Base-by-base conservation (phyloP, 2,329 filamentous ascomycete species). In the Penicillium fuscoglaucum region DNA sequence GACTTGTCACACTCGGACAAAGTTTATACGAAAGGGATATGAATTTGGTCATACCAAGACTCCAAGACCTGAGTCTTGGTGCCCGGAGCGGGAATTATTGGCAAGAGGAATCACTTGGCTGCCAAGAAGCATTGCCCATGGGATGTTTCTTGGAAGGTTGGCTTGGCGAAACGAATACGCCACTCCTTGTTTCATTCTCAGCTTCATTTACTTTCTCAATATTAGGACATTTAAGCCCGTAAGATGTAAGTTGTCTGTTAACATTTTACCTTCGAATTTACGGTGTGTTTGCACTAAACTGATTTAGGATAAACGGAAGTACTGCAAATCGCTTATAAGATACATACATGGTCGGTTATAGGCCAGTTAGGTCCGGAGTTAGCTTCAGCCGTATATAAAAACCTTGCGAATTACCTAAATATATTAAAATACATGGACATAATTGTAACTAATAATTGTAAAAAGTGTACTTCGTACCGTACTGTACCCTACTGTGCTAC, bases 31-130 rank as follows among this genome's bases (percentile, higher is more conserved):
- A 31, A 53, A 39, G 35, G 37, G 40, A 54, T 45, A 29, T 47
- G 41, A 39, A 33, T 52, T 50, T 47, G 56, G 55, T 56, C 41
- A 54, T 58, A 56, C 63, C 63, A 64, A 63, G 61, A 61, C 58
- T 10, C 40, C 24, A 47, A 39, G 52, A 50, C 47, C 39, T 19
- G 26, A 49, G 26, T 55, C 55, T 57, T 61, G 59, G 61, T 59
- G 28, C 46, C 58, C 66, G 64, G 66, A 64, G 66, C 66, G 66
- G 65, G 63, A 67, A 60, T 64, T 57, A 57, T 57, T 65, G 64
- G 64, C 62, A 63, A 60, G 62, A 66, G 66, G 64, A 62, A 66
- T 61, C 43, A 61, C 66, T 68, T 68, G 66, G 66, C 66, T 66
- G 66, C 66, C 64, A 67, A 67, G 65, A 66, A 50, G 57, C 39